Conservation (phyloP, 2,329 filamentous ascomycete genomes). For the Verticillium dahliae region DNA sequence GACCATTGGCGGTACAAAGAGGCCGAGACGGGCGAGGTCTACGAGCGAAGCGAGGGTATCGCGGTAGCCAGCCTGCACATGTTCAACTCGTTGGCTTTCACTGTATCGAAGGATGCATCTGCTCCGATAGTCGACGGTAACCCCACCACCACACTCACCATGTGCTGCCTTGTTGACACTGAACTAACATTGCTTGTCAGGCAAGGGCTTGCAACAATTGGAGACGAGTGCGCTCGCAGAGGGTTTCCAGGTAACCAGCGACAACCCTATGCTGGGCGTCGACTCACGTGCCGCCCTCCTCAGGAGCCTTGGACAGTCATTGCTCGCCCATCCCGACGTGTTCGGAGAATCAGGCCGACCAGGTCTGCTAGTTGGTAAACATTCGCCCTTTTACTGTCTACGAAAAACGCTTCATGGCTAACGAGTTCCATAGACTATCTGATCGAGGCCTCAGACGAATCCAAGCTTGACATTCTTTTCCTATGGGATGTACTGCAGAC, state of each 20-base stretch:
- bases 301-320: conserved; percentile 32
- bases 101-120: conserved; percentile 7
- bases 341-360: conserved; percentile 37
- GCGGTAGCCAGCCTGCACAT: conserved; percentile 44
- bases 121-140: conserved; percentile 27
- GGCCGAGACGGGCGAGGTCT: conserved; percentile 22
- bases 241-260: conserved; percentile 34
- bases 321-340: conserved; percentile 27
- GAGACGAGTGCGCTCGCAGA: conserved; percentile 23
- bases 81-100: conserved; percentile 36
- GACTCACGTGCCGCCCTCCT: conserved; percentile 33
- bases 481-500: conserved; percentile 37
- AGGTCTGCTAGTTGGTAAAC: conserved; percentile 38
- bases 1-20: conserved; percentile 41
- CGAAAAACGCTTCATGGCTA: not conserved
- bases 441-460: conserved; percentile 16
- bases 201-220: conserved; percentile 25
- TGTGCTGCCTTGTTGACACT: too few species aligned
- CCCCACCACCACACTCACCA: too few species aligned
- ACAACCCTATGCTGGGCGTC: conserved; percentile 39
- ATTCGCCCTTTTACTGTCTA: not conserved
- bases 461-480: conserved; percentile 26
- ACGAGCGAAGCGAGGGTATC: conserved; percentile 42
- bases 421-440: conserved; percentile 28
- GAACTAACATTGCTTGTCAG: conserved; percentile 10